phyloP scores from a whole-genome alignment of 139 green algal genomes.

The Volvox reticuliferus region DNA sequence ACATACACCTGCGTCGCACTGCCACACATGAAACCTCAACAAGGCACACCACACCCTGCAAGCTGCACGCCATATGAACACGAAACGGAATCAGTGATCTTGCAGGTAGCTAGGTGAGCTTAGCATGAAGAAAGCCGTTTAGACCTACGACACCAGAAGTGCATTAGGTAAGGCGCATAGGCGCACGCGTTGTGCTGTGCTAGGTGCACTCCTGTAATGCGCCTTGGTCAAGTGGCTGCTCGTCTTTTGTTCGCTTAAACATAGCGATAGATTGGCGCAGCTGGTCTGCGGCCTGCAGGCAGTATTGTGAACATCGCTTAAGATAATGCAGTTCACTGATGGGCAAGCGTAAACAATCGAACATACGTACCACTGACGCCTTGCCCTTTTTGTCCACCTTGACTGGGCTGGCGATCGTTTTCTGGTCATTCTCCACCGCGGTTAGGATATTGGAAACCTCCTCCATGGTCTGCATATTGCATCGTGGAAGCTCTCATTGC shows the following conservation, averaged over 20 bases:
- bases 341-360: background rate
- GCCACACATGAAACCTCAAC: too few relatives aligned
- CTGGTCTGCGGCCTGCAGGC: slow-evolving; percentile 10
- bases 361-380: background rate
- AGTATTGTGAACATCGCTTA: background rate
- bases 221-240: background rate
- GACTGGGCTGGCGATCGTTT: background rate
- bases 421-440: slow-evolving; percentile 5
- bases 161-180: too few relatives aligned
- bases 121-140: background rate
- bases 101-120: background rate
- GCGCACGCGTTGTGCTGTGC: background rate
- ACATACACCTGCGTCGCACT: too few relatives aligned
- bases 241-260: slow-evolving; percentile 7
- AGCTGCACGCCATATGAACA: too few relatives aligned
- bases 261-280: slow-evolving; percentile 27
- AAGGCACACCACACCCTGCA: too few relatives aligned
- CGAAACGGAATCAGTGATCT: too few relatives aligned
- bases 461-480: slow-evolving; percentile 32
- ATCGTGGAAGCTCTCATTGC: too few relatives aligned
- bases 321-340: background rate
- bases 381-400: background rate
- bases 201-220: background rate
- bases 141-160: background rate
- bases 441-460: slow-evolving; percentile 3